Percentiles rank a stretch among this genome's conserved stretches.
These are phyloP conservation scores for Cladophialophora bantiana DNA, from an alignment of 2,329 filamentous ascomycete species.

Conservation along the genomic window DNA sequence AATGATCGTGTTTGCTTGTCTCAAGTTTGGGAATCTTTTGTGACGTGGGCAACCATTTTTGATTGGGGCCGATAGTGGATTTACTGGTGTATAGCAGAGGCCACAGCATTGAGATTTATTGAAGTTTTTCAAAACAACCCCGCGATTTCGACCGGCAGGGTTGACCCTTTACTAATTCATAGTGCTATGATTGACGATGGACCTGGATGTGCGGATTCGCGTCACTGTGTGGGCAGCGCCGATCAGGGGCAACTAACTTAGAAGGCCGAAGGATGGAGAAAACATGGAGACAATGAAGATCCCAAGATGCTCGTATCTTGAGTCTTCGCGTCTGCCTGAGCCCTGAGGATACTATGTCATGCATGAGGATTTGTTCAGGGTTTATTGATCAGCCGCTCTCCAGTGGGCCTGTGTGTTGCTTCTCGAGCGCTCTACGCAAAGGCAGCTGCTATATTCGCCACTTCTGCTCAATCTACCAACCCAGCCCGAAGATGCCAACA, in stretches of 20 bases:
- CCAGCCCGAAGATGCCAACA: background rate
- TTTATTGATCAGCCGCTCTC: background rate
- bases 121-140: conserved; percentile 8
- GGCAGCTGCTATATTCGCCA: background rate
- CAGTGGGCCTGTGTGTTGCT: background rate
- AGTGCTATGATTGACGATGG: conserved; percentile 20
- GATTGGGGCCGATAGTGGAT: background rate
- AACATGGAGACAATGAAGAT: conserved; percentile 2
- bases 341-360: background rate
- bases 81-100: background rate
- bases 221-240: background rate
- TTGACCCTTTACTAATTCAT: conserved; percentile 19
- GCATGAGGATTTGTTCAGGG: background rate
- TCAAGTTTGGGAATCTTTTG: background rate
- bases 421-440: background rate
- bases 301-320: background rate
- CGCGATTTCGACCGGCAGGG: conserved; percentile 23
- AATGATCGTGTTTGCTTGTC: background rate
- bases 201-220: conserved; percentile 2
- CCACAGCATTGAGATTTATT: conserved; percentile 2
- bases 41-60: background rate
- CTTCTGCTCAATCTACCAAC: background rate
- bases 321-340: background rate
- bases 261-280: background rate
- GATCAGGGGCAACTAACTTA: conserved; percentile 8